These are phyloP conservation scores for Fusarium avenaceum DNA, from an alignment of 2,329 filamentous ascomycete species.

Conservation along the genomic window DNA sequence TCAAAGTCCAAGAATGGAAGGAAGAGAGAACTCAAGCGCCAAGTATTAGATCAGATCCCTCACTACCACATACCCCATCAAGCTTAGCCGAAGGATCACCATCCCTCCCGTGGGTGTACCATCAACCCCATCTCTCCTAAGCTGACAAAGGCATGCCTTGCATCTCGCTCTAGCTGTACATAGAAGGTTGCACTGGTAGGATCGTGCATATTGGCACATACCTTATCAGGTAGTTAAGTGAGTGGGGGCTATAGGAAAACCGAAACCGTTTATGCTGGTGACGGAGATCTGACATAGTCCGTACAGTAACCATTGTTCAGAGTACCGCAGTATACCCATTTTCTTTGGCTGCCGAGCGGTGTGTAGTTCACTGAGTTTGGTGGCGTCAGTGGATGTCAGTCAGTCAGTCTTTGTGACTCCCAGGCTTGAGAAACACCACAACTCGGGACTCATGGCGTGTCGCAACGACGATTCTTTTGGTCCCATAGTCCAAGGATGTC, in stretches of 20 bases:
- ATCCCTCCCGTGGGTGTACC: background rate
- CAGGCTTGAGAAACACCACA: background rate
- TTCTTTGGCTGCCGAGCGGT: background rate
- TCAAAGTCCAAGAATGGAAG: background rate
- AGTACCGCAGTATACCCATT: conserved; percentile 6
- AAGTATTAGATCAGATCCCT: background rate
- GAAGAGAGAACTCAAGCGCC: background rate
- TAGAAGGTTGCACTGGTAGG: background rate
- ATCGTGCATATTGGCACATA: background rate
- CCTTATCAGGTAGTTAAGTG: background rate
- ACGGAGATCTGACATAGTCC: background rate
- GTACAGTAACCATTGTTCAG: background rate
- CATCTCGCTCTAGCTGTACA: background rate
- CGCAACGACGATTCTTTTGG: conserved; percentile 56
- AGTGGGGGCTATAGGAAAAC: background rate
- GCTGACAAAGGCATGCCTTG: background rate
- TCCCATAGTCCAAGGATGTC: conserved; percentile 58
- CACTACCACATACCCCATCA: background rate
- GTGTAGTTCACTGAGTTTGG: background rate
- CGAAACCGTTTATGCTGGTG: background rate
- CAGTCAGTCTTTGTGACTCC: background rate
- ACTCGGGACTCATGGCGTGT: conserved; percentile 35
- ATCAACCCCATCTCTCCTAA: background rate
- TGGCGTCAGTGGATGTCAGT: background rate
- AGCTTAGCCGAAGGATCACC: conserved; percentile 3